phyloP scores from a whole-genome alignment of 2,329 filamentous ascomycete genomes.

The Penicillium sp. region DNA sequence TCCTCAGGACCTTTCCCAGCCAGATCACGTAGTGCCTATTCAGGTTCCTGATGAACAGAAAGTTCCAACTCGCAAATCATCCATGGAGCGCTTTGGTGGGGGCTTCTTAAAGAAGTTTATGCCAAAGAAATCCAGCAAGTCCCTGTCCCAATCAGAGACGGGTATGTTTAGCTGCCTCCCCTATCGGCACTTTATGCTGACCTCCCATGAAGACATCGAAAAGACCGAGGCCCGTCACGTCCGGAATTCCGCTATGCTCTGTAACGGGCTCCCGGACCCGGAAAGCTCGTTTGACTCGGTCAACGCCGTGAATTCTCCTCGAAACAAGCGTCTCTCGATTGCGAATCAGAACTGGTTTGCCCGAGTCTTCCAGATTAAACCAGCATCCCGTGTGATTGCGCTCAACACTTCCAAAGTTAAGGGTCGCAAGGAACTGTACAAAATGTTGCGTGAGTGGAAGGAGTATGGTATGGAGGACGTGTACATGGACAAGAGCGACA shows the following conservation, averaged over 20 bases:
- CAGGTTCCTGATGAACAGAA: slow-evolving; percentile 9
- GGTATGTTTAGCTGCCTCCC: slow-evolving; percentile 40
- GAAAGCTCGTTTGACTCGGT: slow-evolving; percentile 25
- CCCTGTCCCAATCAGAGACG: slow-evolving; percentile 33
- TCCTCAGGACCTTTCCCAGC: slow-evolving; percentile 13
- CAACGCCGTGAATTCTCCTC: slow-evolving; percentile 18
- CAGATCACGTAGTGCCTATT: slow-evolving; percentile 10
- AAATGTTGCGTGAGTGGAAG: slow-evolving; percentile 77
- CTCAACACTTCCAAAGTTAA: slow-evolving; percentile 72
- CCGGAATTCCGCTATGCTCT: slow-evolving; percentile 13
- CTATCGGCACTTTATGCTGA: slow-evolving; percentile 3
- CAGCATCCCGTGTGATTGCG: slow-evolving; percentile 74
- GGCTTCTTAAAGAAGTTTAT: slow-evolving; percentile 57
- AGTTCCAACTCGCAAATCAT: slow-evolving; percentile 25
- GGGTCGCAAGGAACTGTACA: slow-evolving; percentile 75
- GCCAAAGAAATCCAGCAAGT: slow-evolving; percentile 51
- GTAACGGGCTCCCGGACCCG: slow-evolving; percentile 21
- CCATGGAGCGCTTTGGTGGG: slow-evolving; percentile 45
- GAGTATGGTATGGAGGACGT: slow-evolving; percentile 80
- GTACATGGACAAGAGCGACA: slow-evolving; percentile 75
- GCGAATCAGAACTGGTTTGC: slow-evolving; percentile 79
- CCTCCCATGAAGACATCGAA: slow-evolving; percentile 9
- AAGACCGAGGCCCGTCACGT: slow-evolving; percentile 13
- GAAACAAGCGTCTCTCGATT: slow-evolving; percentile 20
- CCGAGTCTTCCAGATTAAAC: slow-evolving; percentile 86